These are phyloP conservation scores for Primulina huaijiensis DNA, from an alignment of 257 asterid species.

Conservation along the genomic window DNA sequence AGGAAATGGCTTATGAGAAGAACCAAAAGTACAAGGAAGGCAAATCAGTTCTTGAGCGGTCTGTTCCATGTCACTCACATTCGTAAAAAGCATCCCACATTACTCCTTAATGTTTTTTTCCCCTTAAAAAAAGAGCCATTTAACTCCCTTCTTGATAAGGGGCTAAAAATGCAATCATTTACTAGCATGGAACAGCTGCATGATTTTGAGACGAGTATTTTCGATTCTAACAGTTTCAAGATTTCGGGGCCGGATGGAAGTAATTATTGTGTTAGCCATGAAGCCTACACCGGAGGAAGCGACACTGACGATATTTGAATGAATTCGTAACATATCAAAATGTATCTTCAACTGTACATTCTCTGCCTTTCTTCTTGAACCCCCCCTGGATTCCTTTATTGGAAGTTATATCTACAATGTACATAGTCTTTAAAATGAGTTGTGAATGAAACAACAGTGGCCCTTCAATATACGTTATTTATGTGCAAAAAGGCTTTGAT, in stretches of 20 bases:
- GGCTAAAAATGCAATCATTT: neutral
- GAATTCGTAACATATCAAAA: neutral
- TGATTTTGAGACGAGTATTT: neutral
- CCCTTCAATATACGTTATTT: neutral
- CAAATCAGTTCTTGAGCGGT: constrained; percentile 52
- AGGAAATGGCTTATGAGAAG: constrained; percentile 43
- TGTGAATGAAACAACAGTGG: neutral
- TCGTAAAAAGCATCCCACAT: too few species aligned
- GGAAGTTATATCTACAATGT: neutral
- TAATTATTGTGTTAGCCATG: constrained; percentile 30
- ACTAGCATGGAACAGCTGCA: neutral
- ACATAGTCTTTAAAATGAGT: neutral
- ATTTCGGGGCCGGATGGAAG: constrained; percentile 40
- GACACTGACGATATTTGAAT: constrained; percentile 32
- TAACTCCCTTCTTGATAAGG: neutral
- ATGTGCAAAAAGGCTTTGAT: neutral
- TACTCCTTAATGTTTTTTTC: too few species aligned
- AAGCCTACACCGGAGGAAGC: constrained; percentile 28
- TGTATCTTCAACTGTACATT: constrained; percentile 25
- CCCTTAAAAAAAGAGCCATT: neutral
- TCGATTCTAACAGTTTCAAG: constrained; percentile 35
- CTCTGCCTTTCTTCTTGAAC: constrained; percentile 5
- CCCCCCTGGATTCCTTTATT: neutral
- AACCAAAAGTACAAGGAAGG: constrained; percentile 54
- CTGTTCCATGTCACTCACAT: constrained; percentile 20